These are phyloP conservation scores for Peniophora sp. DNA, from an alignment of 1,284 basidiomycete species.

Conservation along the genomic window DNA sequence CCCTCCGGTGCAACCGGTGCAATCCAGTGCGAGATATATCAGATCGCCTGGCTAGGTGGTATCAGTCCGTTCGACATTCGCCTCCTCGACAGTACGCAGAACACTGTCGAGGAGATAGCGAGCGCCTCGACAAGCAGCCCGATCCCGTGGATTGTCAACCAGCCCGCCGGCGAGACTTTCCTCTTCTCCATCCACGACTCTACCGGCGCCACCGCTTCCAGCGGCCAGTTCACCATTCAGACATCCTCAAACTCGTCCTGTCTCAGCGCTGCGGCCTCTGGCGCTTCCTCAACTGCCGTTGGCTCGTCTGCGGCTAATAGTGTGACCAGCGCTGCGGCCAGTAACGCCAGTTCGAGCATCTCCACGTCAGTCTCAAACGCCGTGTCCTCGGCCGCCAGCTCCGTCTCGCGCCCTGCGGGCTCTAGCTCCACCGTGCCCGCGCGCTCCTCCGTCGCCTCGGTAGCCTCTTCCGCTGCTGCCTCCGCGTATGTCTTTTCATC, in stretches of 20 bases:
- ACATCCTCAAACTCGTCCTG: background rate
- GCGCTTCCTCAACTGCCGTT: background rate
- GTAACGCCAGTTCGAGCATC: background rate
- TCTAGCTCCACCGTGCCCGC: background rate
- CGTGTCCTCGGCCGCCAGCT: background rate
- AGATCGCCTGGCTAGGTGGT: background rate
- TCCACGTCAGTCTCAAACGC: background rate
- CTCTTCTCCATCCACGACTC: background rate
- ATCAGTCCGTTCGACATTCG: background rate
- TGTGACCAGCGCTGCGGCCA: too few relatives aligned
- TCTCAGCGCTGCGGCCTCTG: background rate
- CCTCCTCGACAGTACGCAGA: background rate
- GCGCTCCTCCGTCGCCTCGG: too few relatives aligned
- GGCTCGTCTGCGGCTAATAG: background rate
- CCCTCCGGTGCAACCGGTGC: background rate
- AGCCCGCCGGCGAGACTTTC: background rate
- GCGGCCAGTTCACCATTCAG: background rate
- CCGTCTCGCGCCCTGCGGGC: background rate
- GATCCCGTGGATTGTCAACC: background rate
- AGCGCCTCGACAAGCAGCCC: background rate
- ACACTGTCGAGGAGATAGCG: background rate
- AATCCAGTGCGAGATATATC: background rate
- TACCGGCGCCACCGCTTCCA: background rate
- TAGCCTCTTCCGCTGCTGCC: too few relatives aligned
- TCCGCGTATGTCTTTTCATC: too few relatives aligned